Evolutionary conservation across 2,329 filamentous ascomycete species (phyloP).

Genomic region (Fusarium oligoseptatum): DNA sequence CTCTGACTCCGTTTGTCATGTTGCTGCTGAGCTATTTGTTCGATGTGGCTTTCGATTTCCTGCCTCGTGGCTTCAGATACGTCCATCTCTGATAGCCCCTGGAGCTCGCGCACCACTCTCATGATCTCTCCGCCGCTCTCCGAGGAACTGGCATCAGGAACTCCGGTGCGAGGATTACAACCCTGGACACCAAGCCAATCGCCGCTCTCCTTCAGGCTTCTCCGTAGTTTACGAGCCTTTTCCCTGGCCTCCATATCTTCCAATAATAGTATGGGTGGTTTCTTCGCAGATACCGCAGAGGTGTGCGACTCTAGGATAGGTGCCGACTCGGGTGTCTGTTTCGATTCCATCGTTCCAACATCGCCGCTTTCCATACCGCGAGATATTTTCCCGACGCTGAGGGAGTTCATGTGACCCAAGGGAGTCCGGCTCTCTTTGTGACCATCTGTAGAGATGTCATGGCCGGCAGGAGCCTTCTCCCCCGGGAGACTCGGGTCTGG

Average conservation of each 20-base stretch:
- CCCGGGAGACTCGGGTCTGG: neutral
- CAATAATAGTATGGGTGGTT: neutral
- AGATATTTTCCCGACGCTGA: constrained; percentile 10
- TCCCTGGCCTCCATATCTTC: constrained; percentile 49
- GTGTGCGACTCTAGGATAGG: neutral
- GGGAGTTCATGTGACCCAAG: constrained; percentile 17
- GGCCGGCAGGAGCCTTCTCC: neutral
- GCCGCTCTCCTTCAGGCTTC: constrained; percentile 65
- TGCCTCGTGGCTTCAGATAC: constrained; percentile 57
- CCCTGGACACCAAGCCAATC: constrained; percentile 72
- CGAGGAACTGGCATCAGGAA: constrained; percentile 64
- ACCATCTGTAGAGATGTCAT: neutral
- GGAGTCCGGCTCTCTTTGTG: constrained; percentile 40
- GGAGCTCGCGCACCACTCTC: constrained; percentile 50
- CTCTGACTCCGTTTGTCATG: constrained; percentile 60
- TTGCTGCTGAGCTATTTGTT: constrained; percentile 44
- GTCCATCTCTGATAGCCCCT: constrained; percentile 51
- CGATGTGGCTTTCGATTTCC: constrained; percentile 61
- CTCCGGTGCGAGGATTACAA: constrained; percentile 68
- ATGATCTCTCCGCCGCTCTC: constrained; percentile 58
- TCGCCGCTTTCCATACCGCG: neutral
- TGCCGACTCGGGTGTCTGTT: neutral
- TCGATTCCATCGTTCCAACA: neutral
- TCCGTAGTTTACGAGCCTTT: constrained; percentile 54
- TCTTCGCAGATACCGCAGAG: neutral